phyloP scores from a whole-genome alignment of 306 rosid genomes.

The Geum urbanum region DNA sequence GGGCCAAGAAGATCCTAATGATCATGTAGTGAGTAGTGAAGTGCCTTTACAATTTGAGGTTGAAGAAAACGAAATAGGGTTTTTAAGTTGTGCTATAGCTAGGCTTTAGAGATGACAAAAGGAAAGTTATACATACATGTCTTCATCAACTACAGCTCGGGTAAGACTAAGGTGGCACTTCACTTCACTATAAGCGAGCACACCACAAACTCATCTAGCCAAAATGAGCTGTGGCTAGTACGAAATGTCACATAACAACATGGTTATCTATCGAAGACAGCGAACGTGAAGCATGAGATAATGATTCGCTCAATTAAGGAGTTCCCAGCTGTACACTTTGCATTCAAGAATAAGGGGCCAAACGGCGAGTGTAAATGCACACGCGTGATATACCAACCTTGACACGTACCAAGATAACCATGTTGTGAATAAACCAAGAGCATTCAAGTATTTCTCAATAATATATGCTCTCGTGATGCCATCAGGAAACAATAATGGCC shows the following conservation, averaged over 20 bases:
- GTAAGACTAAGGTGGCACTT: no score
- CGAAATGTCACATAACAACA: background rate
- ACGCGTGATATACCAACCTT: background rate
- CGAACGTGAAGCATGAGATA: slow-evolving; percentile 13
- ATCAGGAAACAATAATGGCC: slow-evolving; percentile 7
- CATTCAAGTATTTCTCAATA: background rate
- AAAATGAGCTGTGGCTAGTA: background rate
- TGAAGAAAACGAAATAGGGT: background rate
- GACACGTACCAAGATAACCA: background rate
- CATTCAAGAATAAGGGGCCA: background rate
- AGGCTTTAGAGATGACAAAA: no score
- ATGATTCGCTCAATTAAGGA: background rate
- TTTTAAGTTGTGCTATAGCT: no score
- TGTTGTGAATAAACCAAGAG: background rate
- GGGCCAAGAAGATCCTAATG: background rate
- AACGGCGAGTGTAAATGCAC: background rate
- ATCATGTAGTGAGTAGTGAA: background rate
- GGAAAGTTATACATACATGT: no score
- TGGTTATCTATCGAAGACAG: background rate
- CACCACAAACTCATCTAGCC: background rate
- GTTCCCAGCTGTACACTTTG: background rate
- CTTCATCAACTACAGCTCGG: no score
- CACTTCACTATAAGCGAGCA: no score
- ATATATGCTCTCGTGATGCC: slow-evolving; percentile 4
- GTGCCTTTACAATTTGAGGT: background rate